A percentile compares a stretch with the other conserved stretches of the same genome.
These are phyloP conservation scores for Ceriops zippeliana DNA, from an alignment of 345 rosid genomes.

Conservation along the genomic window DNA sequence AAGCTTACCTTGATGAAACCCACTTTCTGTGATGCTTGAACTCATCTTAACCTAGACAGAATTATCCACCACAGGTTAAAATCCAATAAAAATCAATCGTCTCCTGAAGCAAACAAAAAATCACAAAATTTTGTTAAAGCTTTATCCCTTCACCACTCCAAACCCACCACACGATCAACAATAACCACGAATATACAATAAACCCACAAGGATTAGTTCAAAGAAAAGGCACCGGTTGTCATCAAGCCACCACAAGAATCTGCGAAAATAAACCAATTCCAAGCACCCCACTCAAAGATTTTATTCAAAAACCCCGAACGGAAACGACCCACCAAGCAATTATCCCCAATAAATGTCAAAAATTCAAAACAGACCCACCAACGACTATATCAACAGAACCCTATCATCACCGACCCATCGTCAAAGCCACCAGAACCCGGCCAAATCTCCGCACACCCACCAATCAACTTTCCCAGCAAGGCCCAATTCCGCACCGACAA, in stretches of 20 bases:
- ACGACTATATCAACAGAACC: constrained; percentile 19
- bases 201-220: too few relatives aligned
- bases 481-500: neutral
- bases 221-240: neutral
- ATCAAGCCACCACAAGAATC: constrained; percentile 14
- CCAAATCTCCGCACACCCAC: constrained; percentile 12
- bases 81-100: constrained; percentile 6
- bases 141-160: constrained; percentile 23
- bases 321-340: constrained; percentile 20
- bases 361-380: constrained; percentile 21
- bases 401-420: constrained; percentile 24
- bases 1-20: constrained; percentile 61
- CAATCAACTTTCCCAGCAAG: constrained; percentile 16
- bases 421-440: constrained; percentile 10
- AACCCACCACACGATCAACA: constrained; percentile 19
- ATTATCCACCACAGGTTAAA: constrained; percentile 28
- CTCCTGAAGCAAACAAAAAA: constrained; percentile 1
- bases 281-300: constrained; percentile 4
- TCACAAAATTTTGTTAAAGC: constrained; percentile 10
- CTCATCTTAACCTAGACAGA: constrained; percentile 53
- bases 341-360: constrained; percentile 17
- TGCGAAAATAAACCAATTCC: neutral
- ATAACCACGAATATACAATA: constrained; percentile 4
- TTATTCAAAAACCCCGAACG: constrained; percentile 8
- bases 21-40: constrained; percentile 49